phyloP scores from a whole-genome alignment of 768 basidiomycete genomes.

The Suillus sp. region DNA sequence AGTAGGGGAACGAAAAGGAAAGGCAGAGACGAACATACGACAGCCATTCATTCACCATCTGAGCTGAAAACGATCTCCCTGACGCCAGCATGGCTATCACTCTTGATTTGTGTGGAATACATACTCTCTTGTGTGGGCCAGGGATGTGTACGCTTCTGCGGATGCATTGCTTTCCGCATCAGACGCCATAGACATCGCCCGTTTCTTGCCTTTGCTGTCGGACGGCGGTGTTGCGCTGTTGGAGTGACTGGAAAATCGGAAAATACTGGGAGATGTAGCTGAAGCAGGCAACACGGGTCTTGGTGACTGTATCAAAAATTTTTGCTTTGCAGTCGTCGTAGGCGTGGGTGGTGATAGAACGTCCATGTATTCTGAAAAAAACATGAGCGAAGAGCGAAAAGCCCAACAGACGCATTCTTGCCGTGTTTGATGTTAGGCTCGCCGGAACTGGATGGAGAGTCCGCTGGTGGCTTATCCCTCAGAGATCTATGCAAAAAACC shows the following conservation, averaged over 20 bases:
- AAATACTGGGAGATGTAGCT: conserved; percentile 38
- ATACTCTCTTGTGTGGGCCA: conserved; percentile 53
- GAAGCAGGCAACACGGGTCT: conserved; percentile 30
- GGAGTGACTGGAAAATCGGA: conserved; percentile 30
- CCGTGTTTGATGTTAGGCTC: conserved; percentile 32
- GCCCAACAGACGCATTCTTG: conserved; percentile 17
- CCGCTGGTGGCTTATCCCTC: conserved; percentile 21
- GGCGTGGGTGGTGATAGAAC: conserved; percentile 15
- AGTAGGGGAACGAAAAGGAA: conserved; percentile 6
- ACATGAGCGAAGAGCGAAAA: neutral
- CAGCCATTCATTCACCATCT: conserved; percentile 57
- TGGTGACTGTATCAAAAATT: conserved; percentile 32
- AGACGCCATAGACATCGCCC: conserved; percentile 30
- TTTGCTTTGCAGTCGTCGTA: conserved; percentile 22
- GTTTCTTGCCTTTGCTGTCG: conserved; percentile 40
- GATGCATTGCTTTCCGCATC: conserved; percentile 32
- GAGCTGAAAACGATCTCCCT: conserved; percentile 51
- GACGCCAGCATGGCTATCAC: conserved; percentile 50
- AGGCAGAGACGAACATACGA: conserved; percentile 49
- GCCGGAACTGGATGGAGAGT: conserved; percentile 24
- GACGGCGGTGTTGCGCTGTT: conserved; percentile 30
- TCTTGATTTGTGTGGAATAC: conserved; percentile 41
- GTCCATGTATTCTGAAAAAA: conserved; percentile 2
- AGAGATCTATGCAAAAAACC: conserved; percentile 36
- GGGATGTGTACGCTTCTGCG: conserved; percentile 36